A percentile compares a stretch with the other conserved stretches of the same genome.
phyloP scores from a whole-genome alignment of 306 rosid species.

The Cicer cuneatum region DNA sequence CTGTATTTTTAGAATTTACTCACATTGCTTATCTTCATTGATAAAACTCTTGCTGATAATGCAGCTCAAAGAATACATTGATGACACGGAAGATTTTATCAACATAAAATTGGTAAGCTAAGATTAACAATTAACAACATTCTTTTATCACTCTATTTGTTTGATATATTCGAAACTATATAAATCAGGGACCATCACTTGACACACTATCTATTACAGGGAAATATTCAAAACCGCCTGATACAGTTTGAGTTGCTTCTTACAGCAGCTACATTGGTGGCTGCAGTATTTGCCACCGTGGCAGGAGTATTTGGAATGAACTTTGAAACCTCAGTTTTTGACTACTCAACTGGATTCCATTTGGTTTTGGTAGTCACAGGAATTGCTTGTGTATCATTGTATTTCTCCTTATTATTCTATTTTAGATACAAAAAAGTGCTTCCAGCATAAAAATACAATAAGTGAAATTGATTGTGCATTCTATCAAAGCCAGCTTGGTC shows the following conservation, averaged over 20 bases:
- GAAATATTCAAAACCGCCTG: slow-evolving; percentile 90
- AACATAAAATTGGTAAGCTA: slow-evolving; percentile 89
- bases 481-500: slow-evolving; percentile 28
- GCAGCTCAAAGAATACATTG: slow-evolving; percentile 97
- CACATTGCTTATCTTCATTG: slow-evolving; percentile 11
- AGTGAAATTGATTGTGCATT: slow-evolving; percentile 36
- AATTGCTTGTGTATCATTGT: slow-evolving; percentile 58
- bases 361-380: slow-evolving; percentile 71
- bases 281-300: slow-evolving; percentile 76
- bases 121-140: slow-evolving; percentile 36
- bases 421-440: slow-evolving; percentile 75
- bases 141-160: slow-evolving; percentile 26
- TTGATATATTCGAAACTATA: slow-evolving; percentile 43
- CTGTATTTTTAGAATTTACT: slow-evolving; percentile 24
- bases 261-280: slow-evolving; percentile 86
- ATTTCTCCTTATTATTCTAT: slow-evolving; percentile 63
- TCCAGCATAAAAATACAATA: slow-evolving; percentile 54
- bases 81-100: slow-evolving; percentile 98
- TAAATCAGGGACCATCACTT: background rate
- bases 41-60: slow-evolving; percentile 44
- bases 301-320: slow-evolving; percentile 96
- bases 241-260: slow-evolving; percentile 91
- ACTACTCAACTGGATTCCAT: slow-evolving; percentile 58
- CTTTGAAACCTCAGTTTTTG: slow-evolving; percentile 59
- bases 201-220: slow-evolving; percentile 60